Conservation (phyloP, 108 stramenopile species). For the Nitzschia palea region DNA sequence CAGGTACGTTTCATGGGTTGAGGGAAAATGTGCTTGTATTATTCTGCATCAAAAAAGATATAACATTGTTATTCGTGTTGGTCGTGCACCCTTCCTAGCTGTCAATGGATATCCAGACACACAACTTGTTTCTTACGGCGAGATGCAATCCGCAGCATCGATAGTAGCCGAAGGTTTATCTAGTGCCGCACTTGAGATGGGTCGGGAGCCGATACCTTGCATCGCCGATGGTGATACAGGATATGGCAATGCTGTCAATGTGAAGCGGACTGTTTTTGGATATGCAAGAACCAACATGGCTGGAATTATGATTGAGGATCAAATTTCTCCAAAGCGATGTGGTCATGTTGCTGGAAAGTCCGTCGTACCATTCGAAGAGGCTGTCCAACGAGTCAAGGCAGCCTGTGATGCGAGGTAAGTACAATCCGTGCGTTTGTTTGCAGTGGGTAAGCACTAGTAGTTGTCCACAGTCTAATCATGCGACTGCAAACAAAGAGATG, state of each 20-base stretch:
- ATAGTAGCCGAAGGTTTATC: slow-evolving; percentile 83
- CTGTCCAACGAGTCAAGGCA: slow-evolving; percentile 85
- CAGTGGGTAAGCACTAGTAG: too few species aligned
- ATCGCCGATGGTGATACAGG: slow-evolving; percentile 98
- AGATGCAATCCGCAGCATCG: slow-evolving; percentile 80
- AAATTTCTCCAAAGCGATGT: slow-evolving; percentile 91
- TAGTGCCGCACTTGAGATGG: slow-evolving; percentile 68
- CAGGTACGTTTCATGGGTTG: slow-evolving; percentile 47
- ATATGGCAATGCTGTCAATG: slow-evolving; percentile 95
- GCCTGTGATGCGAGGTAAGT: slow-evolving; percentile 88
- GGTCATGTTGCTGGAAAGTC: slow-evolving; percentile 95
- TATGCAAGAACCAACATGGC: slow-evolving; percentile 93
- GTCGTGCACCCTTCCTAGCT: not conserved
- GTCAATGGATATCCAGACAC: slow-evolving; percentile 90
- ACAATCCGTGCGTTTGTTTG: not conserved
- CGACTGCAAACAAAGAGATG: slow-evolving; percentile 47
- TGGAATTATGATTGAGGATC: slow-evolving; percentile 98
- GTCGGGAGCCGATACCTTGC: slow-evolving; percentile 81
- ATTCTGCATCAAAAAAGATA: not conserved
- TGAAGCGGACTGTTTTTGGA: slow-evolving; percentile 85
- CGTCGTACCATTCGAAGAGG: slow-evolving; percentile 86
- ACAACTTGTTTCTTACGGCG: slow-evolving; percentile 81
- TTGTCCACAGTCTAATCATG: not conserved
- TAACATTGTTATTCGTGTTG: not conserved
- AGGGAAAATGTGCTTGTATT: not conserved